These are phyloP conservation scores for Coniochaeta ligniaria DNA, from an alignment of 2,329 filamentous ascomycete genomes.

Conservation along the genomic window DNA sequence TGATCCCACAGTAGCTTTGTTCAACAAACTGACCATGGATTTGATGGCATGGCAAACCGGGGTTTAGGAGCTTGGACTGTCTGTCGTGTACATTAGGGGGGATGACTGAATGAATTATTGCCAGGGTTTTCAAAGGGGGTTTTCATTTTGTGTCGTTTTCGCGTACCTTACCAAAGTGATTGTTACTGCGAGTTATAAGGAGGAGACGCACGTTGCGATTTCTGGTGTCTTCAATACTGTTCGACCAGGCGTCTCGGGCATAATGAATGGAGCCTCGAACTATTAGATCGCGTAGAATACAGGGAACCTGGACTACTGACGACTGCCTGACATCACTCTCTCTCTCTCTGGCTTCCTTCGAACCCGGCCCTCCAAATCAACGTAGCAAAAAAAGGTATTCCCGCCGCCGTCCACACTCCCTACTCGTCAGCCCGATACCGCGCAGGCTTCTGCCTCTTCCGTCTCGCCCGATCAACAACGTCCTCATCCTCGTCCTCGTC, in stretches of 20 bases:
- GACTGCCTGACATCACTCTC: background rate
- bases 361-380: background rate
- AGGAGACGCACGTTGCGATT: background rate
- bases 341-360: background rate
- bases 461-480: constrained; percentile 8
- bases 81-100: background rate
- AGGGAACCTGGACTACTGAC: background rate
- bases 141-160: background rate
- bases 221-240: background rate
- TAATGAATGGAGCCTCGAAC: background rate
- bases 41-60: background rate
- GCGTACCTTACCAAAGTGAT: background rate
- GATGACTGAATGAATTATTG: background rate
- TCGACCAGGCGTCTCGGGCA: background rate
- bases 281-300: background rate
- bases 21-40: background rate
- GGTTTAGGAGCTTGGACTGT: background rate
- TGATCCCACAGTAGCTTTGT: background rate
- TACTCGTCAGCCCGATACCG: constrained; percentile 11
- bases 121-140: background rate
- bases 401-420: background rate
- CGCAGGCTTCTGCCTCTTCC: constrained; percentile 14
- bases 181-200: background rate
- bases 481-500: constrained; percentile 5
- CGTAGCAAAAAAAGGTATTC: no score